These are phyloP conservation scores for Alternaria gansuensis DNA, from an alignment of 2,329 filamentous ascomycete species.

Conservation along the genomic window DNA sequence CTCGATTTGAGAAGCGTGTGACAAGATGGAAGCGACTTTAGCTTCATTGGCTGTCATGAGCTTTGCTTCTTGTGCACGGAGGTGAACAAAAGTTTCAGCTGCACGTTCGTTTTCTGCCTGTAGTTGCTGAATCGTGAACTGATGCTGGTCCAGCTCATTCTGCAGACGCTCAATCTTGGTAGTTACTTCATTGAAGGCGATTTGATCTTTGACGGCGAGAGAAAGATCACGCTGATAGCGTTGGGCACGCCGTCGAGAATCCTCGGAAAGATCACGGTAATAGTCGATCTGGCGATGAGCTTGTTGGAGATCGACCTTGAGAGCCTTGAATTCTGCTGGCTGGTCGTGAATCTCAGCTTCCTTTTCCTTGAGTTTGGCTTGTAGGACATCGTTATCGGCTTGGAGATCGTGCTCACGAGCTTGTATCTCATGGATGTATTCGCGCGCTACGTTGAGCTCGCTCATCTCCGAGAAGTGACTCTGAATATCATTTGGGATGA, in stretches of 20 bases:
- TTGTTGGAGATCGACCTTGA: conserved; percentile 32
- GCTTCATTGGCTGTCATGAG: conserved; percentile 10
- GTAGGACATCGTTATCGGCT: conserved; percentile 16
- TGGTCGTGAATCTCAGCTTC: conserved; percentile 27
- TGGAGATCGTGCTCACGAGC: conserved; percentile 21
- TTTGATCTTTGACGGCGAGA: conserved; percentile 11
- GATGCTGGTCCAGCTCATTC: conserved; percentile 15
- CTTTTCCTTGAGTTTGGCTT: conserved; percentile 23
- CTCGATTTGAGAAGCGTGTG: conserved; percentile 16
- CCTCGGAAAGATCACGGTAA: conserved; percentile 22
- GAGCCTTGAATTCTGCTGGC: conserved; percentile 25
- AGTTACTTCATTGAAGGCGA: conserved; percentile 3
- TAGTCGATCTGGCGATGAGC: conserved; percentile 21
- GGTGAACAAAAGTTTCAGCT: conserved; percentile 12
- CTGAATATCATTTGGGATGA: conserved; percentile 25
- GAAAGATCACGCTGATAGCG: conserved; percentile 26
- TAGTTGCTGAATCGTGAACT: conserved; percentile 21
- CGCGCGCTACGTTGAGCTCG: conserved; percentile 28
- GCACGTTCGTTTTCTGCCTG: conserved; percentile 22
- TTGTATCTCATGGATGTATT: conserved; percentile 30
- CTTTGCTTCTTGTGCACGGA: conserved; percentile 14
- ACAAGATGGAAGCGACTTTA: conserved; percentile 1
- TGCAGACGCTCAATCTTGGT: conserved; percentile 25
- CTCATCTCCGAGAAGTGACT: conserved; percentile 20
- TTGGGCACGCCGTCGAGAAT: conserved; percentile 20